Evolutionary conservation across 352 stramenopile genomes (phyloP).

Genomic region (Pythium grandisporangium): DNA sequence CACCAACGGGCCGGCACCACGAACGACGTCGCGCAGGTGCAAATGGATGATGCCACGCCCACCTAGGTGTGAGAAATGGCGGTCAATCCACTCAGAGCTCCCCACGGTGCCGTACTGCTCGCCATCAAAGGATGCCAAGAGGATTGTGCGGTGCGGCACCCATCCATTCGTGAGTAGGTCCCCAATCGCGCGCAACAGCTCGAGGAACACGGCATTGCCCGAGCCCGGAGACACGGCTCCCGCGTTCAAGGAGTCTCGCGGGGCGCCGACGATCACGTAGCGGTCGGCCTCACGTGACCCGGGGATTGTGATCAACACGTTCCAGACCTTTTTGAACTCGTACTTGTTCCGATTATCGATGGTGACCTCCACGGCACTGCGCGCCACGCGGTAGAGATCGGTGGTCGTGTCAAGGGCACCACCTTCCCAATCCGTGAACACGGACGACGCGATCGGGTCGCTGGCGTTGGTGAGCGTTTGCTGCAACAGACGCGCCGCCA

Average conservation of each 20-base stretch:
- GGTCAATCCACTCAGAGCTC: slow-evolving; percentile 79
- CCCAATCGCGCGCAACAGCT: slow-evolving; percentile 45
- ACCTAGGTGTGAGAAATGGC: slow-evolving; percentile 50
- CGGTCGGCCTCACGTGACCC: slow-evolving; percentile 66
- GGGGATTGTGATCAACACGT: slow-evolving; percentile 64
- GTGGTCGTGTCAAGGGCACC: slow-evolving; percentile 13
- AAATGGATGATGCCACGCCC: slow-evolving; percentile 65
- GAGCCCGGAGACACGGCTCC: slow-evolving; percentile 54
- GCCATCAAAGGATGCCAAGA: slow-evolving; percentile 69
- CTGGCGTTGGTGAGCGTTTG: slow-evolving; percentile 11
- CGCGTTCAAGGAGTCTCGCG: slow-evolving; percentile 56
- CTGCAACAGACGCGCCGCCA: slow-evolving; percentile 41
- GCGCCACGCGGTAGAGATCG: slow-evolving; percentile 23
- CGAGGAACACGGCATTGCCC: slow-evolving; percentile 73
- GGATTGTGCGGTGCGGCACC: slow-evolving; percentile 54
- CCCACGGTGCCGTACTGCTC: slow-evolving; percentile 75
- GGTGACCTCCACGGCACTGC: slow-evolving; percentile 16
- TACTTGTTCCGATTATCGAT: slow-evolving; percentile 69
- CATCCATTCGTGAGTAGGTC: slow-evolving; percentile 48
- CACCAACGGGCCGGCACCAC: slow-evolving; percentile 43
- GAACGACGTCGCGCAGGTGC: slow-evolving; percentile 65
- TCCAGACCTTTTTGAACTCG: slow-evolving; percentile 62
- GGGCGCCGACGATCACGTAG: slow-evolving; percentile 67
- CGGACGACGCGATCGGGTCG: slow-evolving; percentile 19
- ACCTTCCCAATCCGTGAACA: slow-evolving; percentile 28